A percentile compares a stretch with the other conserved stretches of the same genome.
Evolutionary conservation across 352 stramenopile species (phyloP).

Genomic region (Saprolegnia parasitica): DNA sequence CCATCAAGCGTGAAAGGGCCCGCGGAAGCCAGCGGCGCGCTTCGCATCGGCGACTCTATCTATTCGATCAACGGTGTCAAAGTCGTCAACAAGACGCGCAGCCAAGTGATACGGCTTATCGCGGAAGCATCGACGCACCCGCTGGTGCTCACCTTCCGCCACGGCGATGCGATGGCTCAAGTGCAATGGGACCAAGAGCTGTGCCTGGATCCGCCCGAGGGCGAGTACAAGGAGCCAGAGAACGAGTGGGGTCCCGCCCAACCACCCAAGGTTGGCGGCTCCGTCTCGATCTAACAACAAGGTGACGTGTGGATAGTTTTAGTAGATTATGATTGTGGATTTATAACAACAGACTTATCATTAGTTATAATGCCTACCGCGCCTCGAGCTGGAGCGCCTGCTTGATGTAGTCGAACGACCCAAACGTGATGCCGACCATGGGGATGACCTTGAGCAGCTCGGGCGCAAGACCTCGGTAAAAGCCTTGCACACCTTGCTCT

Average conservation of each 20-base stretch:
- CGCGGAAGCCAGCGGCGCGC: slow-evolving; percentile 59
- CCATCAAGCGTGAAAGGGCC: slow-evolving; percentile 56
- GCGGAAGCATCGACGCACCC: slow-evolving; percentile 62
- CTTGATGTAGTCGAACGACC: slow-evolving; percentile 93
- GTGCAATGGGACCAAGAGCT: slow-evolving; percentile 75
- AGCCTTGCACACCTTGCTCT: slow-evolving; percentile 69
- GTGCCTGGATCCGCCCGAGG: slow-evolving; percentile 69
- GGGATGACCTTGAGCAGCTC: slow-evolving; percentile 96
- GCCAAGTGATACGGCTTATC: slow-evolving; percentile 81
- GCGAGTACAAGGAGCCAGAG: slow-evolving; percentile 72
- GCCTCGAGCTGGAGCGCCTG: slow-evolving; percentile 77
- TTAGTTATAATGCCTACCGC: slow-evolving; percentile 31
- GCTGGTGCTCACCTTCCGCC: slow-evolving; percentile 77
- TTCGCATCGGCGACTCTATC: slow-evolving; percentile 74
- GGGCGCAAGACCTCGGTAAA: slow-evolving; percentile 87
- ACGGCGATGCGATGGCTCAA: slow-evolving; percentile 68
- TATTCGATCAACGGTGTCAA: slow-evolving; percentile 83
- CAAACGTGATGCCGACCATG: slow-evolving; percentile 96
- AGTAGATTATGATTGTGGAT: slow-evolving; percentile 26
- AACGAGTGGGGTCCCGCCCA: slow-evolving; percentile 80
- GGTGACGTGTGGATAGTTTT: background rate
- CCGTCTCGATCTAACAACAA: slow-evolving; percentile 66
- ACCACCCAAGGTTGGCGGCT: slow-evolving; percentile 73
- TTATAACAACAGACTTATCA: slow-evolving; percentile 30
- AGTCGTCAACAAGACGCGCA: slow-evolving; percentile 84